Conservation (phyloP, 805 yeast genomes). For the Candida easanensis region DNA sequence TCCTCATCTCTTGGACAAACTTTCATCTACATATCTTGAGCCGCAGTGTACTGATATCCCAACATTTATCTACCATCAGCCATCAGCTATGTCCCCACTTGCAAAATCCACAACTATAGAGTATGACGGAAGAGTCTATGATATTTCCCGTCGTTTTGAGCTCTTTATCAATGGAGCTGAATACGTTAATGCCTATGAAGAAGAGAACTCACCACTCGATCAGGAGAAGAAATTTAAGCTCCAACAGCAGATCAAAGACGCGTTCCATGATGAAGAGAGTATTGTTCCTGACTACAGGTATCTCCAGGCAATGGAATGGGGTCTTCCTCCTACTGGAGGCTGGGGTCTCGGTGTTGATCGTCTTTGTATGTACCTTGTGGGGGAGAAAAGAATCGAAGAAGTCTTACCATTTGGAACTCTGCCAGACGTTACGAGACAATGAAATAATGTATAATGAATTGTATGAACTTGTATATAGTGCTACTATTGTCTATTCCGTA, state of each 20-base stretch:
- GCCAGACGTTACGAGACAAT: slow-evolving; percentile 66
- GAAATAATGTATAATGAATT: slow-evolving; percentile 3
- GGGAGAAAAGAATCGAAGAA: slow-evolving; percentile 62
- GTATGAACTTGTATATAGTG: not conserved
- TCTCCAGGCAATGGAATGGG: slow-evolving; percentile 80
- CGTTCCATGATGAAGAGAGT: slow-evolving; percentile 56
- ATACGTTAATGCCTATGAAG: slow-evolving; percentile 91
- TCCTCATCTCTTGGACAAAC: slow-evolving; percentile 59
- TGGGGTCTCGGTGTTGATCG: slow-evolving; percentile 97
- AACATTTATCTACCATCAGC: slow-evolving; percentile 77
- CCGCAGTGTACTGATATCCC: slow-evolving; percentile 56
- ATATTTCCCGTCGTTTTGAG: slow-evolving; percentile 73
- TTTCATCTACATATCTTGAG: slow-evolving; percentile 64
- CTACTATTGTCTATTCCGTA: not conserved
- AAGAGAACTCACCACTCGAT: slow-evolving; percentile 81
- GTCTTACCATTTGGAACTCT: slow-evolving; percentile 75
- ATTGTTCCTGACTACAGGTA: slow-evolving; percentile 70
- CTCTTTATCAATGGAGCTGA: slow-evolving; percentile 78
- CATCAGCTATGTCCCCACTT: slow-evolving; percentile 80
- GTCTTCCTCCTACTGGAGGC: slow-evolving; percentile 97
- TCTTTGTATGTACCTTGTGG: slow-evolving; percentile 73
- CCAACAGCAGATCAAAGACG: slow-evolving; percentile 51
- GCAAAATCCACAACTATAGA: slow-evolving; percentile 57
- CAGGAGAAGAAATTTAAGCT: slow-evolving; percentile 61
- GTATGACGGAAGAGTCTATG: slow-evolving; percentile 33